These are phyloP conservation scores for Klebsormidium nitens DNA, from an alignment of 139 green algal species.

Conservation along the genomic window DNA sequence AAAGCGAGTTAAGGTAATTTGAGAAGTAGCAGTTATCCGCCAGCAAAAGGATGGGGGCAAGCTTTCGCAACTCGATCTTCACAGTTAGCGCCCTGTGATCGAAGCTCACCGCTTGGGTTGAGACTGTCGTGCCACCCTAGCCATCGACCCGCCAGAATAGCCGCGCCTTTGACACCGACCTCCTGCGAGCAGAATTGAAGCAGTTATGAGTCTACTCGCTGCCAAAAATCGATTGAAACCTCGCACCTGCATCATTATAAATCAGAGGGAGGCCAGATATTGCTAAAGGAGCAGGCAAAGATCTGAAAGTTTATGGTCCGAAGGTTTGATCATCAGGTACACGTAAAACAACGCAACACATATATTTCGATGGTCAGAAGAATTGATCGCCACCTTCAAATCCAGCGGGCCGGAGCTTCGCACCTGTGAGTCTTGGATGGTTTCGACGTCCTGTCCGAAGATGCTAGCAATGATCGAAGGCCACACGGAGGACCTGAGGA, in stretches of 20 bases:
- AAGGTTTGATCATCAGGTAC: neutral
- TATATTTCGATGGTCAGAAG: neutral
- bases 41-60: no score
- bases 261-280: no score
- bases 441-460: conserved; percentile 11
- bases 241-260: no score
- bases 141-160: conserved; percentile 16
- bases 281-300: no score
- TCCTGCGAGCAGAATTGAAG: conserved; percentile 8
- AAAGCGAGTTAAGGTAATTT: no score
- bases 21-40: no score
- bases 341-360: neutral
- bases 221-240: no score
- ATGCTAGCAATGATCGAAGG: conserved; percentile 6
- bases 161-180: conserved; percentile 19
- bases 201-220: neutral
- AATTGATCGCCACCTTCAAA: neutral
- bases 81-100: no score
- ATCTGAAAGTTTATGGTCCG: no score
- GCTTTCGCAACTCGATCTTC: no score
- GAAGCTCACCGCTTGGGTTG: no score
- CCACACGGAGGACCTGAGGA: conserved; percentile 17
- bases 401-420: neutral
- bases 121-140: conserved; percentile 26
- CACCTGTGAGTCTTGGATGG: conserved; percentile 16